Conservation (phyloP, 2,329 filamentous ascomycete species). For the Ceratocystis variospora region DNA sequence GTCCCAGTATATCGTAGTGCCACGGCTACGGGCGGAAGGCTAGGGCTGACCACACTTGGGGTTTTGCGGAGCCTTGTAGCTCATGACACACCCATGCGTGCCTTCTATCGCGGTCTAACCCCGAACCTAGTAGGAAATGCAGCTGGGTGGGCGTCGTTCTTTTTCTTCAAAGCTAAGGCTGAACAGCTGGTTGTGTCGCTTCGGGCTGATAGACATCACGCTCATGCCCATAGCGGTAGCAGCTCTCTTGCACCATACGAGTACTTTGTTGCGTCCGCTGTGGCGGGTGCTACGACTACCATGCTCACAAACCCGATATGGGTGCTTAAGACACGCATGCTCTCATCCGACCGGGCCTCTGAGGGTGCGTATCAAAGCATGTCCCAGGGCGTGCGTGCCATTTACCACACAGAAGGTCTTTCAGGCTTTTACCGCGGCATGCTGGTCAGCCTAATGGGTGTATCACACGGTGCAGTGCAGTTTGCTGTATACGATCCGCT, state of each 20-base stretch:
- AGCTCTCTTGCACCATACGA: conserved; percentile 47
- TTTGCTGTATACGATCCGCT: conserved; percentile 84
- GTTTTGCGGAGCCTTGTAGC: conserved; percentile 38
- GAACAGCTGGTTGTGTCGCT: conserved; percentile 34
- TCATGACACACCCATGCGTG: conserved; percentile 45
- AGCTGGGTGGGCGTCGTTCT: conserved; percentile 82
- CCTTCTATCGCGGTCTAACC: conserved; percentile 77
- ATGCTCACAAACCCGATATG: conserved; percentile 87
- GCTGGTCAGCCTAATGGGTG: conserved; percentile 67
- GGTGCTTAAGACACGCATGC: conserved; percentile 97
- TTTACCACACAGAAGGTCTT: conserved; percentile 58
- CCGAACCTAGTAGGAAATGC: conserved; percentile 88
- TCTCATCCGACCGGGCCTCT: conserved; percentile 62
- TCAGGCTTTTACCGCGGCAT: conserved; percentile 80
- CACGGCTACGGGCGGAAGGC: background rate
- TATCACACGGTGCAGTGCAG: conserved; percentile 84
- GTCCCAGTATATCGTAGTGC: conserved; percentile 10
- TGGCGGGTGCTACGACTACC: conserved; percentile 59
- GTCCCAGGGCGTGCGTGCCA: conserved; percentile 50
- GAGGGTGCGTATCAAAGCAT: conserved; percentile 73
- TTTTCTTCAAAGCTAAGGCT: conserved; percentile 54
- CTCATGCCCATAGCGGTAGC: background rate
- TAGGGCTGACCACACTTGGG: conserved; percentile 35
- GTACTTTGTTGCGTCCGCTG: conserved; percentile 67
- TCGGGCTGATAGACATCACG: conserved; percentile 20